These are phyloP conservation scores for Fraxinus greggii DNA, from an alignment of 305 asterid species.

Conservation along the genomic window DNA sequence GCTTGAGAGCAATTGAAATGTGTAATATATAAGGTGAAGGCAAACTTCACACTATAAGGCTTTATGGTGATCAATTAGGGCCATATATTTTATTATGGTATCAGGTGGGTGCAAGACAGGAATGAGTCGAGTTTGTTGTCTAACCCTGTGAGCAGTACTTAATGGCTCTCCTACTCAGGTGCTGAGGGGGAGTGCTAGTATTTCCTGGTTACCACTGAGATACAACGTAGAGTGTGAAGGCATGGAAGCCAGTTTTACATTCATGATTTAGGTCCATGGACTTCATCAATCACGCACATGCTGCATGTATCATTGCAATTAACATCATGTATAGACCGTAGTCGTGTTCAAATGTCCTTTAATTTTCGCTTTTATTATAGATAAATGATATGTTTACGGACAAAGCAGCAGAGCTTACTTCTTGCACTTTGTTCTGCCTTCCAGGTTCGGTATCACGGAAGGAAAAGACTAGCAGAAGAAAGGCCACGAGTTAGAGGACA, in stretches of 20 bases:
- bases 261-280: neutral
- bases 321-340: neutral
- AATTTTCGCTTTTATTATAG: neutral
- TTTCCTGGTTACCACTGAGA: neutral
- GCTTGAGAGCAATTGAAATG: neutral
- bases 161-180: neutral
- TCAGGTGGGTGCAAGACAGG: neutral
- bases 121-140: neutral
- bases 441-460: constrained; percentile 52
- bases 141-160: neutral
- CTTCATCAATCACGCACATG: neutral
- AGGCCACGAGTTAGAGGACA: constrained; percentile 54
- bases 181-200: neutral
- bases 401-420: neutral
- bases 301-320: neutral
- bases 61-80: neutral
- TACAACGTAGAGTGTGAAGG: neutral
- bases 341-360: neutral
- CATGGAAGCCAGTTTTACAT: neutral
- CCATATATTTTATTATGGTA: neutral
- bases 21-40: neutral
- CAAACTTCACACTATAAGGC: neutral
- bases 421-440: neutral
- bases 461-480: constrained; percentile 51
- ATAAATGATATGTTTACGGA: neutral